Evolutionary conservation across 805 yeast species (phyloP).

Genomic region (Candida pseudoglaebosa): DNA sequence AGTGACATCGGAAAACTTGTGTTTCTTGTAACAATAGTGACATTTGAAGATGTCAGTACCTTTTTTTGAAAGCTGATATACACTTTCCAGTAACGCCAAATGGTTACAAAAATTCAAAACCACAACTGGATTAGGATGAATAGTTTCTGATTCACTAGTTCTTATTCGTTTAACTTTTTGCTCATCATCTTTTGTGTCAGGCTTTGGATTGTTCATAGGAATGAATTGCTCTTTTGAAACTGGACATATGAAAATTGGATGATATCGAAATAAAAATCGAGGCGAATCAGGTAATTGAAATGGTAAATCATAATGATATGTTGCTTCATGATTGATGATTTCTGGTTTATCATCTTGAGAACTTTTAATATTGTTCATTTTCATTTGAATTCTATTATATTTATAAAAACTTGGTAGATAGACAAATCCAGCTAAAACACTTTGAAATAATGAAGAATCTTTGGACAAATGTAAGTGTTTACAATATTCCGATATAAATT

Average conservation of each 20-base stretch:
- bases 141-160: constrained; percentile 3
- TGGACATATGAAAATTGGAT: constrained; percentile 45
- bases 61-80: constrained; percentile 35
- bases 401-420: constrained; percentile 42
- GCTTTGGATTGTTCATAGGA: constrained; percentile 23
- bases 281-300: constrained; percentile 39
- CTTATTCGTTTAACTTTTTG: constrained; percentile 15
- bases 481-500: constrained; percentile 38
- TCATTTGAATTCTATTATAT: constrained; percentile 33
- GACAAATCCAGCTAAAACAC: constrained; percentile 36
- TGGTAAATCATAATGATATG: constrained; percentile 32
- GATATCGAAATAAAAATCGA: constrained; percentile 36
- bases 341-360: constrained; percentile 3
- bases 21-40: constrained; percentile 44
- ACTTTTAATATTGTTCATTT: constrained; percentile 16
- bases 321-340: constrained; percentile 14
- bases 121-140: constrained; percentile 33
- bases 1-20: constrained; percentile 33
- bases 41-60: constrained; percentile 41
- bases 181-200: constrained; percentile 12
- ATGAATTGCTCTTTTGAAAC: constrained; percentile 40
- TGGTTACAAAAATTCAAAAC: constrained; percentile 40
- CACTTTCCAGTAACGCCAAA: constrained; percentile 39
- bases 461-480: constrained; percentile 32
- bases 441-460: constrained; percentile 40